Evolutionary conservation across 345 rosid genomes (phyloP).

Genomic region (Murraya paniculata): DNA sequence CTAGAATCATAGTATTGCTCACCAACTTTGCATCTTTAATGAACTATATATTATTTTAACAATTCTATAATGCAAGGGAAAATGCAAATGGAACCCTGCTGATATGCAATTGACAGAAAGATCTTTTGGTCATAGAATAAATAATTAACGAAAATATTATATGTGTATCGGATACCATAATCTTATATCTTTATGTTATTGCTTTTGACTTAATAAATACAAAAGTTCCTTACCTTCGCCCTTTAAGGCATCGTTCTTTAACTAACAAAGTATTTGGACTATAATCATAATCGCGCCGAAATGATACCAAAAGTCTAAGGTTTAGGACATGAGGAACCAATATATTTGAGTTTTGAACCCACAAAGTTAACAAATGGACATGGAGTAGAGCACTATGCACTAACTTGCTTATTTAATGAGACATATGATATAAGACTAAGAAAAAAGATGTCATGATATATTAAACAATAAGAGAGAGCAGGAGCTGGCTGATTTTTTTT

Average conservation of each 20-base stretch:
- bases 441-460: neutral
- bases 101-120: neutral
- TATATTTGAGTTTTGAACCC: neutral
- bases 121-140: neutral
- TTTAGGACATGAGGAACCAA: neutral
- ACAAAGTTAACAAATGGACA: neutral
- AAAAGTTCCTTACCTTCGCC: neutral
- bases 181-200: neutral
- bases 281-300: neutral
- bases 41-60: neutral
- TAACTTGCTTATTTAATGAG: neutral
- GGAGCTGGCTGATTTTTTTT: too few species aligned
- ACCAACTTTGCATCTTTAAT: neutral
- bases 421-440: neutral
- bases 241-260: neutral
- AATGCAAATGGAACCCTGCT: neutral
- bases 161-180: neutral
- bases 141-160: neutral
- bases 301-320: neutral
- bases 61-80: neutral
- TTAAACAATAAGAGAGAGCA: neutral
- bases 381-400: neutral
- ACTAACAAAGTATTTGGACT: neutral
- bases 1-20: neutral
- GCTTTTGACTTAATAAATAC: neutral